phyloP scores from a whole-genome alignment of 163 green algal species.

The Chlorella variabilis region DNA sequence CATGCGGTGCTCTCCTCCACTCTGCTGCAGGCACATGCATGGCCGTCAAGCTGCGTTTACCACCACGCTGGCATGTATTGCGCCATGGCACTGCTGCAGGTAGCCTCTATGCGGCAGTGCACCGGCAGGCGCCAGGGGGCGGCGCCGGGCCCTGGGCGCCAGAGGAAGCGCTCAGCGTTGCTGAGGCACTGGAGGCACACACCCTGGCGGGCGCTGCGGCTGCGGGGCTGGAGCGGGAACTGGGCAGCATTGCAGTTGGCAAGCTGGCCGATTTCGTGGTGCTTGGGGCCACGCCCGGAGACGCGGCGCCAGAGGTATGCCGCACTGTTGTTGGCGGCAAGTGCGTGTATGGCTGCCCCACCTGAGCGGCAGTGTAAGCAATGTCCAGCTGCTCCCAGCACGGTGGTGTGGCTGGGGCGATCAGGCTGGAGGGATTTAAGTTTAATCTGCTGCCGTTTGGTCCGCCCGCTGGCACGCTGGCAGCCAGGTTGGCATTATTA shows the following conservation, averaged over 20 bases:
- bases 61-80: too few species aligned
- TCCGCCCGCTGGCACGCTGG: too few species aligned
- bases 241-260: conserved; percentile 56
- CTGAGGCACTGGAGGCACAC: conserved; percentile 57
- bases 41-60: too few species aligned
- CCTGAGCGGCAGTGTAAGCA: background rate
- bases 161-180: conserved; percentile 46
- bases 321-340: conserved; percentile 58
- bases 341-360: conserved; percentile 33
- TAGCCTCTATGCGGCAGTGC: background rate
- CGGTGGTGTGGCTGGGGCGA: too few species aligned
- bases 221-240: conserved; percentile 40
- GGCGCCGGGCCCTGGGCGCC: conserved; percentile 30
- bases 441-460: too few species aligned
- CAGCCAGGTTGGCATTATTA: too few species aligned
- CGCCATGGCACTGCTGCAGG: background rate
- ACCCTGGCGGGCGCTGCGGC: conserved; percentile 55
- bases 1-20: background rate
- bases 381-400: too few species aligned
- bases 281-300: conserved; percentile 23
- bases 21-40: too few species aligned
- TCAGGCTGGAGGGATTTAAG: too few species aligned
- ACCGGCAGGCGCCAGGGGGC: background rate
- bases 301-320: conserved; percentile 33
- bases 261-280: conserved; percentile 69